A percentile compares a stretch with the other conserved stretches of the same genome.
phyloP scores from a whole-genome alignment of 441 rosid genomes.

The Rhodomyrtus psidioides region DNA sequence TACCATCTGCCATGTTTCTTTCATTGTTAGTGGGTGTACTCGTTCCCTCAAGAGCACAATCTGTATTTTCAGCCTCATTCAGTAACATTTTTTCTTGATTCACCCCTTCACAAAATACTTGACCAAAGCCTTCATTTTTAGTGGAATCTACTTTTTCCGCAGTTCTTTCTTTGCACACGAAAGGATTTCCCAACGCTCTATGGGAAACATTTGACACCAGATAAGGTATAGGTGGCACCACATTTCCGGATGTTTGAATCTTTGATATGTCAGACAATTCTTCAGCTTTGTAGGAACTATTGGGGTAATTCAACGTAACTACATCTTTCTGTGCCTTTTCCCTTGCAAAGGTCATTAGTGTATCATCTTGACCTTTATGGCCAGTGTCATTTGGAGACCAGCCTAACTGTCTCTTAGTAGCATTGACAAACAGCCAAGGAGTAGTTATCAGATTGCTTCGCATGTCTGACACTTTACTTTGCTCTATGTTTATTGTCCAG shows the following conservation, averaged over 20 bases:
- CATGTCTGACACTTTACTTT: background rate
- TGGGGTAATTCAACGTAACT: background rate
- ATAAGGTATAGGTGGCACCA: conserved; percentile 8
- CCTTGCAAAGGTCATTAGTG: background rate
- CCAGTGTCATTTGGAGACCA: background rate
- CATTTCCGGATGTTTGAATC: background rate
- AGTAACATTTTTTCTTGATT: background rate
- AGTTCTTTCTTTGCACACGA: conserved; percentile 5
- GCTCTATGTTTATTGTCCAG: conserved; percentile 1
- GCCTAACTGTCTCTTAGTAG: conserved; percentile 11
- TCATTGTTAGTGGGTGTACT: conserved; percentile 9
- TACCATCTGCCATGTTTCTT: background rate
- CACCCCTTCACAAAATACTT: background rate
- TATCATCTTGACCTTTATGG: conserved; percentile 4
- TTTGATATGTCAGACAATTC: background rate
- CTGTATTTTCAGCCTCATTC: background rate
- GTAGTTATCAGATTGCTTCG: conserved; percentile 11
- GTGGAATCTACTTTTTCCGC: conserved; percentile 9
- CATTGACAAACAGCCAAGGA: conserved; percentile 17
- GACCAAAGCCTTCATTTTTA: background rate
- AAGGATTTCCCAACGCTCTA: conserved; percentile 3
- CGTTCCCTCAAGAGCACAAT: background rate
- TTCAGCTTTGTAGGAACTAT: background rate
- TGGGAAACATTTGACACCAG: conserved; percentile 10
- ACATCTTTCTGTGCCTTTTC: background rate